phyloP scores from a whole-genome alignment of 345 rosid genomes.

The Eucalyptus shirleyi region DNA sequence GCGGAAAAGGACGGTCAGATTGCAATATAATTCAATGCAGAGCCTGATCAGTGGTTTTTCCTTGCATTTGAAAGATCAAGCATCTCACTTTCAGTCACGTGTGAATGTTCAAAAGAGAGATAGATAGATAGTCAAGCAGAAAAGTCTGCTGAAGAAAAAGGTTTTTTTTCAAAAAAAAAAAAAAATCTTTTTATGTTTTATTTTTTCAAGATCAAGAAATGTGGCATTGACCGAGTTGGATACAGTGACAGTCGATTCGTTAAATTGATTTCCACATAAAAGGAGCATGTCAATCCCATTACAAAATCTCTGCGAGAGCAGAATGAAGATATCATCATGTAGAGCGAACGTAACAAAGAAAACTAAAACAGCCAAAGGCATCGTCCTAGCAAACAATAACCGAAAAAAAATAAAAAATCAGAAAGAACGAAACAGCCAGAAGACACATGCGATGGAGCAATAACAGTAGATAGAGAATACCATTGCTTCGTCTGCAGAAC shows the following conservation, averaged over 20 bases:
- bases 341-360: not conserved
- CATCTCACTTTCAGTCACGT: not conserved
- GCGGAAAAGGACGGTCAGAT: not conserved
- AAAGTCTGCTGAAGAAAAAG: not conserved
- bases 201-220: not conserved
- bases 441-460: not conserved
- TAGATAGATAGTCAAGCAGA: not conserved
- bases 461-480: conserved; percentile 7
- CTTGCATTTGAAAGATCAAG: not conserved
- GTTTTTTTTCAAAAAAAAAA: not conserved
- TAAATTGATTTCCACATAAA: not conserved
- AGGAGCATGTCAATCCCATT: not conserved
- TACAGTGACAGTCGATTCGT: not conserved
- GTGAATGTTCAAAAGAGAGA: not conserved
- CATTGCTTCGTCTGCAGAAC: conserved; percentile 26
- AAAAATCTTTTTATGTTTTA: too few species aligned
- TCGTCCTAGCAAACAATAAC: not conserved
- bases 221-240: not conserved
- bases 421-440: not conserved
- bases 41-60: not conserved
- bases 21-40: not conserved
- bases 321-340: not conserved
- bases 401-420: not conserved
- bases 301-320: not conserved
- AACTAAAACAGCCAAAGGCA: not conserved